Evolutionary conservation across 2,329 filamentous ascomycete species (phyloP).

Genomic region (Talaromyces sp.): DNA sequence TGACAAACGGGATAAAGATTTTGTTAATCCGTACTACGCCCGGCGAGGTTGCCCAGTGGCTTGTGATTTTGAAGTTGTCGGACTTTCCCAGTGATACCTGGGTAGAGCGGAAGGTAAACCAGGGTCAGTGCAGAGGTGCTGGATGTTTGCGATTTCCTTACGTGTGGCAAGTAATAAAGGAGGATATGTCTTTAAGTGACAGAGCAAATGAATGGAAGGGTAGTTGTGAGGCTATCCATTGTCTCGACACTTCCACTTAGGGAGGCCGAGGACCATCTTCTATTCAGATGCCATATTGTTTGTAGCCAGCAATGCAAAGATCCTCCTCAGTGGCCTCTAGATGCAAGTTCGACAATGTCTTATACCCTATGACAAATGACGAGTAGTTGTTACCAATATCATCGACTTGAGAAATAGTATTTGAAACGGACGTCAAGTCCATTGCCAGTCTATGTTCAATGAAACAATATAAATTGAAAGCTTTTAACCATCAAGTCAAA

Average conservation of each 20-base stretch:
- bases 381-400: no score
- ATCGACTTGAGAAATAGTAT: not conserved
- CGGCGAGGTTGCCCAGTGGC: not conserved
- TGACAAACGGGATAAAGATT: not conserved
- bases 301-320: not conserved
- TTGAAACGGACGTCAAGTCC: not conserved
- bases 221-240: not conserved
- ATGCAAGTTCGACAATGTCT: not conserved
- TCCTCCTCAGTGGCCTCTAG: not conserved
- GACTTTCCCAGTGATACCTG: not conserved
- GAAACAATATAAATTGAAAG: not conserved
- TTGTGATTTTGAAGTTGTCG: not conserved
- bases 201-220: not conserved
- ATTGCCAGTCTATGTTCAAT: slow-evolving; percentile 1
- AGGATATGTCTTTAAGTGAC: no score
- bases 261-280: not conserved
- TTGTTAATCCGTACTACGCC: not conserved
- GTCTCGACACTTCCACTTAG: not conserved
- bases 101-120: not conserved
- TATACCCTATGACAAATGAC: not conserved
- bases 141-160: not conserved
- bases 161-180: not conserved
- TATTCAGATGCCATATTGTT: not conserved
- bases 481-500: not conserved
- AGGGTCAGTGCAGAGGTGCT: no score